Base-by-base conservation (phyloP, 768 basidiomycete genomes). In the Termitomyces sp. region DNA sequence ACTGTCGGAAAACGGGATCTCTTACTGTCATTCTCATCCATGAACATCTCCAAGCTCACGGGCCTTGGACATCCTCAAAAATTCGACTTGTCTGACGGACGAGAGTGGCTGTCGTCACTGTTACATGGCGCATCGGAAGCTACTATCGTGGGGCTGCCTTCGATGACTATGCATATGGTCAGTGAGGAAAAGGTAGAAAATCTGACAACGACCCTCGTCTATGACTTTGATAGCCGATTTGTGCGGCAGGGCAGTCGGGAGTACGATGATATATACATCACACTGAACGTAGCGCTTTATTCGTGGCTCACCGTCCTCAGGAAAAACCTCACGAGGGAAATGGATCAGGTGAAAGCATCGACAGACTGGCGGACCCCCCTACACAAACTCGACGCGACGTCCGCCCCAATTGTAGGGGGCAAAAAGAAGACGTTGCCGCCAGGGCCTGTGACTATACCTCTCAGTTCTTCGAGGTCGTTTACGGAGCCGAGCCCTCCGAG, bases 101-200 rank as follows among this genome's bases (percentile, higher is more conserved):
- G 73, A 24, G 74, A 75, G 24, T 90, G 88, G 87, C 68, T 90
- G n/a, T 69, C 71, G 10, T 68, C 73, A 0, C 70, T 91, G 4
- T 74, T 87, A 60, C 81, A 81, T 62, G 78, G 80, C 34, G 82
- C 87, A 0, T 65, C 74, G 5, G 85, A 90, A 60, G 84, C 88
- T 0, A 90, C 75, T 22, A 90, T 93, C 51, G 88, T 90, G 35
- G 87, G 87, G 5, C 67, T 93, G 42, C 91, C 91, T 2, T 80
- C 87, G 2, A 91, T 93, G 88, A 78, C 77, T 53, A 89, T 93
- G 76, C 74, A 80, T 51, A 93, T 93, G 91, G 69, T 75, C 53
- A 89, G 86, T 61, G 81, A 88, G 55, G 86, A 91, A 66, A 65
- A 65, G 5, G 44, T 68, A 9, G 74, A 75, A 38, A 77, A 78